Base-by-base conservation (phyloP, 345 rosid genomes). In the Durio zibethinus region DNA sequence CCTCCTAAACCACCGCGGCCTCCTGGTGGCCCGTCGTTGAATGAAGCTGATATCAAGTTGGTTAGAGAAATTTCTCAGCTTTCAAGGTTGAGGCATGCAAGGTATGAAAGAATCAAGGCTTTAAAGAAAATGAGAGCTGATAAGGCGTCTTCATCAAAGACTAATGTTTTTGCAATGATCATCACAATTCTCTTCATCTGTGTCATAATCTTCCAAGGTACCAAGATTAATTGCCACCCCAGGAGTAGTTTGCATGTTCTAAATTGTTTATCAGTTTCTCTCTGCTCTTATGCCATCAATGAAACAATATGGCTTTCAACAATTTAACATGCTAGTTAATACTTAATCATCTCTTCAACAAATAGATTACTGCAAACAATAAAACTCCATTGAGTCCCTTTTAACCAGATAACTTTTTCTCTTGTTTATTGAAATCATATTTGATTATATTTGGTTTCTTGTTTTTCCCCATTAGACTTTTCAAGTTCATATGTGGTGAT, bases 1-100 rank as follows among this genome's bases (percentile, higher is more conserved):
- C 77, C 81, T 33, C 65, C 82, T 0, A 86, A 83, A 50, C 86
- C 88, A n/a, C 86, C 85, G 2, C 69, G 65, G 29, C 88, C 83
- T 25, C 85, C 86, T 1, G 47, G 65, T 52, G 62, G 73, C 18
- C 85, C 79, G 0, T 54, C 48, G 0, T 61, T 79, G 57, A 74
- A 62, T 18, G 77, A 71, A 2, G 80, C 76, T 25, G 81, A 81
- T 74, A 61, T 77, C 50, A 80, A 77, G 36, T 33, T 80, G 35
- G 72, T 76, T 64, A 81, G 78, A 80, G 82, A 86, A 73, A 75
- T 83, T 38, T 79, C 82, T 31, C 77, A 80, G 35, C 79, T 75
- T 48, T 74, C 82, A 12, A 77, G 74, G 67, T 62, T 78, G 77
- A 86, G 67, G 66, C 80, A 43, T 53, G 77, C 69, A 27, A 81